Conservation (phyloP, 2,329 filamentous ascomycete genomes). For the Didymella glomerata region DNA sequence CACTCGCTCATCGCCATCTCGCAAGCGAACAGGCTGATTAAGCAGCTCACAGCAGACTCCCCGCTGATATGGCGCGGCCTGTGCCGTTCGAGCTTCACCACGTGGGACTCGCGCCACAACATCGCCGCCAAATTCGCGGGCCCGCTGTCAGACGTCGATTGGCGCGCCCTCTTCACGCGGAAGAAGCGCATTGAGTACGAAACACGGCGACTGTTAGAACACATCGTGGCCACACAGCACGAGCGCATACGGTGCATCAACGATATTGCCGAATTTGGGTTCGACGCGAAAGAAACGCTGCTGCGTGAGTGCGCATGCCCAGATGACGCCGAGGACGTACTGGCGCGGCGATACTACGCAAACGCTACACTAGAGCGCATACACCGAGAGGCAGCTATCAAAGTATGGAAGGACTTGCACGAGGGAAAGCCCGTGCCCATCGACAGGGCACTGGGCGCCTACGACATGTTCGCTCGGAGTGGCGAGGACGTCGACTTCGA, state of each 20-base stretch:
- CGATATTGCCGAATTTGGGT: conserved; percentile 75
- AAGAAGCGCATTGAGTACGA: conserved; percentile 47
- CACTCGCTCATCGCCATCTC: conserved; percentile 61
- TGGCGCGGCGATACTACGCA: conserved; percentile 82
- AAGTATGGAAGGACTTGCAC: conserved; percentile 73
- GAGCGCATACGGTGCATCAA: conserved; percentile 74
- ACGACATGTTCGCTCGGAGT: conserved; percentile 87
- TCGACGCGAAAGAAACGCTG: conserved; percentile 88
- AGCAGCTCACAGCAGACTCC: conserved; percentile 72
- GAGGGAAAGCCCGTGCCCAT: conserved; percentile 65
- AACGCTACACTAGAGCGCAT: conserved; percentile 78
- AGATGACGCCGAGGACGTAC: conserved; percentile 72
- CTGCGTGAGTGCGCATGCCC: conserved; percentile 69
- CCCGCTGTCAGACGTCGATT: conserved; percentile 68
- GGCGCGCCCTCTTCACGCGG: conserved; percentile 67
- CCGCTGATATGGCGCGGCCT: conserved; percentile 81
- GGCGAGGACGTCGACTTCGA: conserved; percentile 76
- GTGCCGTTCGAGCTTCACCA: conserved; percentile 73
- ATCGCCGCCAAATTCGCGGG: conserved; percentile 48
- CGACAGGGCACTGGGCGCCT: conserved; percentile 79
- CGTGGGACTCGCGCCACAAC: conserved; percentile 69
- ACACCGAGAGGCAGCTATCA: conserved; percentile 79
- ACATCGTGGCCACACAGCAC: conserved; percentile 74
- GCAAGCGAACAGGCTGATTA: conserved; percentile 70
- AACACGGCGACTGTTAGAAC: conserved; percentile 62